Percentiles rank a stretch among this genome's conserved stretches.
Conservation (phyloP, 1,139 yeast species). For the Candida smagusa region DNA sequence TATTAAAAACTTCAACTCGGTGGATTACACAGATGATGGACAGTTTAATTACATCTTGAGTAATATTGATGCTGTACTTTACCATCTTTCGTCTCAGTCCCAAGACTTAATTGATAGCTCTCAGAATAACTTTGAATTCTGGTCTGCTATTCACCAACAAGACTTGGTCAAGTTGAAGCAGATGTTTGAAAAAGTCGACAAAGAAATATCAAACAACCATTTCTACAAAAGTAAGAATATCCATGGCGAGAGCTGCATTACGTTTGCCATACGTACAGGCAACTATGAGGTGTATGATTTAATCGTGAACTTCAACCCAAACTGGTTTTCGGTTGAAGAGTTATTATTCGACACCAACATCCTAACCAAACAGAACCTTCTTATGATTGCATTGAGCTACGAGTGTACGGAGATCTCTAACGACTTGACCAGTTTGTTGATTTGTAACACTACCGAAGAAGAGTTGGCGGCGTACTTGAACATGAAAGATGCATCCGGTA, state of each 20-base stretch:
- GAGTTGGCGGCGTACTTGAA: constrained; percentile 54
- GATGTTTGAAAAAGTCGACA: constrained; percentile 19
- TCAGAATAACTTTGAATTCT: constrained; percentile 46
- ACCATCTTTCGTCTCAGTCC: constrained; percentile 49
- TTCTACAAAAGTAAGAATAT: constrained; percentile 51
- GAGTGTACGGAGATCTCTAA: constrained; percentile 49
- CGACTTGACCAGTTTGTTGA: constrained; percentile 46
- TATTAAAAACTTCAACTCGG: constrained; percentile 54
- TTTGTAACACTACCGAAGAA: constrained; percentile 35
- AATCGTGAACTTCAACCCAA: constrained; percentile 41
- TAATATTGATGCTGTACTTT: constrained; percentile 79
- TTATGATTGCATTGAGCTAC: constrained; percentile 58
- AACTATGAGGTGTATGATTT: constrained; percentile 43
- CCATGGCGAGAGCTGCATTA: constrained; percentile 66
- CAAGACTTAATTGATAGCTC: constrained; percentile 43
- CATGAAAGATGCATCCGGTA: constrained; percentile 44
- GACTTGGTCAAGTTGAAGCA: constrained; percentile 19
- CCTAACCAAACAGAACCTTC: constrained; percentile 47
- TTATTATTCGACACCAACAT: constrained; percentile 60
- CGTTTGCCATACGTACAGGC: constrained; percentile 48
- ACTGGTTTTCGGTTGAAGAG: constrained; percentile 62
- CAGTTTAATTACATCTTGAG: constrained; percentile 52
- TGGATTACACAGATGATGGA: constrained; percentile 28
- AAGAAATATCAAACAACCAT: constrained; percentile 32
- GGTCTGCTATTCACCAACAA: constrained; percentile 48